phyloP scores from a whole-genome alignment of 768 basidiomycete genomes.

The Suillus cothurnatus region DNA sequence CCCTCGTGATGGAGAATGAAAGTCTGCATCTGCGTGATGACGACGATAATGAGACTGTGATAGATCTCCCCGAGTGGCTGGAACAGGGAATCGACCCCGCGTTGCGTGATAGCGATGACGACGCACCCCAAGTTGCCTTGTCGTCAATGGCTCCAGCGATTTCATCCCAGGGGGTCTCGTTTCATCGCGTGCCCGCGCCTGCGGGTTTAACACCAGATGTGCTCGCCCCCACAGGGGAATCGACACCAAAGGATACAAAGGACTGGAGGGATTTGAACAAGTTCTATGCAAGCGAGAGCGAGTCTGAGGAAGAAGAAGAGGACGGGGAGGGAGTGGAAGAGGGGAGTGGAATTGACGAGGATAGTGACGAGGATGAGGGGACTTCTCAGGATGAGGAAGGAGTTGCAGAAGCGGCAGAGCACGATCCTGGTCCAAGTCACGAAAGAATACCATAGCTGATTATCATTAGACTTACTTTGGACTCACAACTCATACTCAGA shows the following conservation, averaged over 20 bases:
- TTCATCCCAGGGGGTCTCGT: constrained; percentile 36
- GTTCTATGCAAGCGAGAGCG: constrained; percentile 61
- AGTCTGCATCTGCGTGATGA: constrained; percentile 44
- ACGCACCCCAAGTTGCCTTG: constrained; percentile 28
- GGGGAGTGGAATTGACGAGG: constrained; percentile 21
- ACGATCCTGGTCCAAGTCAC: background rate
- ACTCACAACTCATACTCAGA: background rate
- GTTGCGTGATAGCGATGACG: constrained; percentile 70
- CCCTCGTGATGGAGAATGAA: constrained; percentile 57
- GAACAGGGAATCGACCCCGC: constrained; percentile 81
- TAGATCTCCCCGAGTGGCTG: constrained; percentile 77
- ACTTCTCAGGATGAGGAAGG: constrained; percentile 29
- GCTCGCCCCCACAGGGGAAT: constrained; percentile 54
- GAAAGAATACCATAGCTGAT: background rate
- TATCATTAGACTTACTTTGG: background rate
- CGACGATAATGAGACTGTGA: constrained; percentile 26
- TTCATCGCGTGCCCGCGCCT: constrained; percentile 31
- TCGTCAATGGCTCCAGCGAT: constrained; percentile 33
- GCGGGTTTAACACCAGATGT: constrained; percentile 48
- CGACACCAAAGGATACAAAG: constrained; percentile 48
- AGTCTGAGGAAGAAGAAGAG: constrained; percentile 32
- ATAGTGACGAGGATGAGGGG: constrained; percentile 32
- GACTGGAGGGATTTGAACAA: constrained; percentile 66
- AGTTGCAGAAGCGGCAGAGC: constrained; percentile 6
- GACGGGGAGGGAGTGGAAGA: constrained; percentile 32